phyloP scores from a whole-genome alignment of 441 rosid genomes.

The Mallotus japonicus region DNA sequence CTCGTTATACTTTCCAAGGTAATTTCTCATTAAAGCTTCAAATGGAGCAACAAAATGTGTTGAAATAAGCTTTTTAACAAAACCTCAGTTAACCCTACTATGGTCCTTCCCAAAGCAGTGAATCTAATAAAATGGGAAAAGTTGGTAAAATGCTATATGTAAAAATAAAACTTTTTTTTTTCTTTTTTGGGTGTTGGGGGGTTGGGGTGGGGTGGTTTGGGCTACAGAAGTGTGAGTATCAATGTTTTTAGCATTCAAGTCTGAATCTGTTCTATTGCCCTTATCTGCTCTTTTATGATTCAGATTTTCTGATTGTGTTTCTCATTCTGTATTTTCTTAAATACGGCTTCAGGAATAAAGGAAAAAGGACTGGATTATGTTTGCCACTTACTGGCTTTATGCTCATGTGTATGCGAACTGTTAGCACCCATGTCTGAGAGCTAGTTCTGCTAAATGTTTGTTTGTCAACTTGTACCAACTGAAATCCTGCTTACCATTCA shows the following conservation, averaged over 20 bases:
- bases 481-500: constrained; percentile 13
- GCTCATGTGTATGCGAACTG: too few species aligned
- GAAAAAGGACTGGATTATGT: background rate
- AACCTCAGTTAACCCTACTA: background rate
- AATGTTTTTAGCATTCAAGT: background rate
- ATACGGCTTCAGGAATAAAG: too few species aligned
- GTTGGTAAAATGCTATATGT: background rate
- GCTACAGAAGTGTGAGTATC: background rate
- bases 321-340: too few species aligned
- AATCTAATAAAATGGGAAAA: background rate
- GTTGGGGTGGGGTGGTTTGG: background rate
- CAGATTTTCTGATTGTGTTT: background rate
- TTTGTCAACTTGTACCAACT: constrained; percentile 9
- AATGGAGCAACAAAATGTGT: background rate
- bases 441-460: background rate
- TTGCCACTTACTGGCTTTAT: background rate
- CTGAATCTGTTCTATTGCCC: background rate
- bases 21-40: background rate
- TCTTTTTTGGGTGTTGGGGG: too few species aligned
- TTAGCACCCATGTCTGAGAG: background rate
- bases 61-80: background rate
- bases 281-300: background rate
- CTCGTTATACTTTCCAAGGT: background rate
- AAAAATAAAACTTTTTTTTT: background rate
- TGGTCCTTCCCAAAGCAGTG: background rate